phyloP scores from a whole-genome alignment of 1,284 basidiomycete genomes.

The Ganoderma boninense region DNA sequence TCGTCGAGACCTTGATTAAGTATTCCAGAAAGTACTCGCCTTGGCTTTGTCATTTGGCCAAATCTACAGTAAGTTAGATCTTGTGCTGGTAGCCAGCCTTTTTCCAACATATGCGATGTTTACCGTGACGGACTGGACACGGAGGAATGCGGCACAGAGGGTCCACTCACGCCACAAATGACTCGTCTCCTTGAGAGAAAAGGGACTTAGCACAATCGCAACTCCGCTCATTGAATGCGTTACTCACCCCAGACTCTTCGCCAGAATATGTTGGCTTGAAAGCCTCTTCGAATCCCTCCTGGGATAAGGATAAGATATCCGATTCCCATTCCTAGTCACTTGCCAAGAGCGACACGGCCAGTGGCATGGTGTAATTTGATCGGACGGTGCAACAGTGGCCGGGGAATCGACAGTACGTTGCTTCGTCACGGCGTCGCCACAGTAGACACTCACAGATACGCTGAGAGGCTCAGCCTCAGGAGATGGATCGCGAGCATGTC shows the following conservation, averaged over 20 bases:
- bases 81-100: no score
- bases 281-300: neutral
- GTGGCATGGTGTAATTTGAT: neutral
- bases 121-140: no score
- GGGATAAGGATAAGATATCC: neutral
- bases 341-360: neutral
- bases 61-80: no score
- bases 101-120: no score
- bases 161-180: no score
- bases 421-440: neutral
- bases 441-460: neutral
- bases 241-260: neutral
- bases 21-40: no score
- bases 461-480: neutral
- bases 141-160: no score
- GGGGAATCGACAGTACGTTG: neutral
- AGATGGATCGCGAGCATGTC: neutral
- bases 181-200: no score
- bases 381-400: neutral
- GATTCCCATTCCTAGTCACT: neutral
- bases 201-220: neutral
- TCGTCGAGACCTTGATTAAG: no score
- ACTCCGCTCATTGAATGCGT: neutral
- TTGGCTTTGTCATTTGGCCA: no score
- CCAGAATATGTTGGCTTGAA: neutral